phyloP scores from a whole-genome alignment of 1,139 yeast species.

The Geotrichum restrictum region DNA sequence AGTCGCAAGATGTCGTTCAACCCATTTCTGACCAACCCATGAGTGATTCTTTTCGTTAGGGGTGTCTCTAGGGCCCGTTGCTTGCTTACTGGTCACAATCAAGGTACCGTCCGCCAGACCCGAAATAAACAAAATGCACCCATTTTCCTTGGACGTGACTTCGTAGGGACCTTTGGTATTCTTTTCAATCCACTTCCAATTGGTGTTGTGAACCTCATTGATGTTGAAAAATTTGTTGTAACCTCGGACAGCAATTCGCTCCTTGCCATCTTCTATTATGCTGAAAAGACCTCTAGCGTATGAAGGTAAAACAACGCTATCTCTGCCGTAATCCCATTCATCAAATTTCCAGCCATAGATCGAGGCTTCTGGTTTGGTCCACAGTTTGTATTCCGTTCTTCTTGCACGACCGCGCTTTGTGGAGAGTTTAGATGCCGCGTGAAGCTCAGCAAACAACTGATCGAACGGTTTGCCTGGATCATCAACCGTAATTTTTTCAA shows the following conservation, averaged over 20 bases:
- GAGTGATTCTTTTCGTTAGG: constrained; percentile 61
- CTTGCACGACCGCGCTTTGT: constrained; percentile 28
- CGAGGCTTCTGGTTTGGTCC: constrained; percentile 32
- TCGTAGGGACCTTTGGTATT: constrained; percentile 72
- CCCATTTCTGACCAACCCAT: constrained; percentile 58
- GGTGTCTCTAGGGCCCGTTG: constrained; percentile 57
- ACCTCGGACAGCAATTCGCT: constrained; percentile 67
- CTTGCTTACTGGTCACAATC: constrained; percentile 79
- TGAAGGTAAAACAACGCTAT: constrained; percentile 55
- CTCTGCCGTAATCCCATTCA: constrained; percentile 78
- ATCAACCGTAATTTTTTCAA: not conserved
- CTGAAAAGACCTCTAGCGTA: constrained; percentile 87
- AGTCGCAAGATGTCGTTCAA: constrained; percentile 50
- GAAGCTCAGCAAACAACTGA: constrained; percentile 6
- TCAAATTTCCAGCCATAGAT: constrained; percentile 68
- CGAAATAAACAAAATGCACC: constrained; percentile 82
- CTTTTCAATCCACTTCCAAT: constrained; percentile 44
- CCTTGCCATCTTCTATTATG: constrained; percentile 28
- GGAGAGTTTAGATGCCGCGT: constrained; percentile 12
- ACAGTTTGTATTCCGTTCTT: constrained; percentile 28
- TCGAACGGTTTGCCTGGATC: constrained; percentile 10
- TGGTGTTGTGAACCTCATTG: constrained; percentile 57
- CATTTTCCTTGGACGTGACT: constrained; percentile 83
- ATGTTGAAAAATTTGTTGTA: constrained; percentile 92
- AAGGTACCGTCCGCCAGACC: constrained; percentile 73